phyloP scores from a whole-genome alignment of 139 green algal genomes.

The Deuterostichococcus epilithicus region DNA sequence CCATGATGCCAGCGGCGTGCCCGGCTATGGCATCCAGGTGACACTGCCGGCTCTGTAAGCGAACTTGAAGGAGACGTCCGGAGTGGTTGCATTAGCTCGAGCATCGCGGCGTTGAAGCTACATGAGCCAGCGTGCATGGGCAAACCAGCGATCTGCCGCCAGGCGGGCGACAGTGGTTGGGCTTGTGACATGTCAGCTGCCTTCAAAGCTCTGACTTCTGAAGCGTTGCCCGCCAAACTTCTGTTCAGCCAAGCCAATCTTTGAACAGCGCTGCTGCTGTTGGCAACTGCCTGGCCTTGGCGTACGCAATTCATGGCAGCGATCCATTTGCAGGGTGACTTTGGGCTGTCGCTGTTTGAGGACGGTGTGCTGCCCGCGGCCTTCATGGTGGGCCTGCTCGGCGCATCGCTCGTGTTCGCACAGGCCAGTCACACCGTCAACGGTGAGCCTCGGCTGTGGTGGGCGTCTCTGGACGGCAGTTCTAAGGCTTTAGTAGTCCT shows the following conservation, averaged over 20 bases:
- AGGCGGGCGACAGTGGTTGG: too few species aligned
- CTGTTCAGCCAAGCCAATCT: background rate
- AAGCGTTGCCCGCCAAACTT: background rate
- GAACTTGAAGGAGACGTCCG: background rate
- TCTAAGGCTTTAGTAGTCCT: too few species aligned
- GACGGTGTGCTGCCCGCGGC: conserved; percentile 85
- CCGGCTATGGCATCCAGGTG: conserved; percentile 63
- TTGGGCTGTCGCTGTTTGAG: conserved; percentile 79
- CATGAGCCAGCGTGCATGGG: background rate
- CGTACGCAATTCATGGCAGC: too few species aligned
- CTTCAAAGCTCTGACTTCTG: too few species aligned
- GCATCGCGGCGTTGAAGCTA: background rate
- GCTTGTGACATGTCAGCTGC: background rate
- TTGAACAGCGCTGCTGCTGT: background rate
- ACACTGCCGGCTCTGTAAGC: background rate
- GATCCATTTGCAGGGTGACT: conserved; percentile 57
- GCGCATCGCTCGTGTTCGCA: conserved; percentile 87
- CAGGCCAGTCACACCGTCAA: conserved; percentile 60
- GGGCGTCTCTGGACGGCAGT: too few species aligned
- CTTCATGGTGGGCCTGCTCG: conserved; percentile 95
- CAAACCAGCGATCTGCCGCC: too few species aligned
- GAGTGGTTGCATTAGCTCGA: too few species aligned
- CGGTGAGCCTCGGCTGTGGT: conserved; percentile 1
- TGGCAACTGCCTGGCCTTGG: too few species aligned
- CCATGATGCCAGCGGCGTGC: conserved; percentile 16